phyloP scores from a whole-genome alignment of 129 eudicot species.

The Heracleum sosnowskyi region DNA sequence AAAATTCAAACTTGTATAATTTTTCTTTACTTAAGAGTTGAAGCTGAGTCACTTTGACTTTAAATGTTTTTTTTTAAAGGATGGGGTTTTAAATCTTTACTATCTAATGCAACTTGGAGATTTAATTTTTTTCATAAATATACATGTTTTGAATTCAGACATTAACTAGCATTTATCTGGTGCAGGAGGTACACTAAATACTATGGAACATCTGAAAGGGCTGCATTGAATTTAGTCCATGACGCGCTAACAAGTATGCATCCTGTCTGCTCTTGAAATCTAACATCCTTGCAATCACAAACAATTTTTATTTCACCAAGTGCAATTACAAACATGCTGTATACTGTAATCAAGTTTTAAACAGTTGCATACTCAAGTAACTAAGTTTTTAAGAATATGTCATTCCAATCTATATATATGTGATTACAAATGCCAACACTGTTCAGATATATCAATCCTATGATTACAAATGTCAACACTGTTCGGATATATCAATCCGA shows the following conservation, averaged over 20 bases:
- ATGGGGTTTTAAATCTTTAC: background rate
- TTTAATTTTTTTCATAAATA: background rate
- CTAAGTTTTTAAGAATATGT: no score
- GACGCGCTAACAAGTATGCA: constrained; percentile 76
- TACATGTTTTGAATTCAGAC: background rate
- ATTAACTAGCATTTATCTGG: background rate
- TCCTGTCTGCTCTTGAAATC: background rate
- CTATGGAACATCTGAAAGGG: constrained; percentile 82
- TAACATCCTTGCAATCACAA: background rate
- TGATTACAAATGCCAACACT: background rate
- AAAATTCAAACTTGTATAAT: background rate
- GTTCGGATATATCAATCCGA: no score
- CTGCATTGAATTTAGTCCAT: constrained; percentile 81
- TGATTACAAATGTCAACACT: no score
- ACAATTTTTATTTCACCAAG: no score
- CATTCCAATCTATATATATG: background rate
- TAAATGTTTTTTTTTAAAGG: background rate
- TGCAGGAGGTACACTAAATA: constrained; percentile 87
- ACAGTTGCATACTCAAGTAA: background rate
- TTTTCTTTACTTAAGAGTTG: background rate
- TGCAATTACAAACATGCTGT: background rate
- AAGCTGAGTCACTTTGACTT: background rate
- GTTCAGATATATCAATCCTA: no score
- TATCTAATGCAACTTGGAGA: background rate
- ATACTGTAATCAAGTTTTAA: background rate